Percentiles rank a stretch among this genome's conserved stretches.
Evolutionary conservation across 495 filamentous ascomycete species (phyloP).

Genomic region (Trichoderma reesei): DNA sequence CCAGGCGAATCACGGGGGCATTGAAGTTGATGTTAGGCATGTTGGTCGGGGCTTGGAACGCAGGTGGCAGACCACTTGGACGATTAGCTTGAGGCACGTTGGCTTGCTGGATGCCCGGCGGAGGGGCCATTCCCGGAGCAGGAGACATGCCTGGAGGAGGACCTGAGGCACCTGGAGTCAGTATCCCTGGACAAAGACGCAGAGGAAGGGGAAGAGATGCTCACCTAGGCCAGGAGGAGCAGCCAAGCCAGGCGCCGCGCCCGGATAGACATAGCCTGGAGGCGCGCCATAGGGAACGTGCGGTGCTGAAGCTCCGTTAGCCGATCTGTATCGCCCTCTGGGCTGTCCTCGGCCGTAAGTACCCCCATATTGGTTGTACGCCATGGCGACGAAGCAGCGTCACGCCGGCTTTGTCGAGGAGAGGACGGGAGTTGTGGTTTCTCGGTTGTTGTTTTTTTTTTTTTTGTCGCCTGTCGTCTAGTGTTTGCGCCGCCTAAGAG

Average conservation of each 20-base stretch:
- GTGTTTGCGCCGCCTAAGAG: neutral
- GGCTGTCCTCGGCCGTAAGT: neutral
- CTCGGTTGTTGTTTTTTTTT: neutral
- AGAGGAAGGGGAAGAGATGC: slow-evolving; percentile 18
- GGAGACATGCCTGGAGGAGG: slow-evolving; percentile 64
- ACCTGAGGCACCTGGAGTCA: slow-evolving; percentile 30
- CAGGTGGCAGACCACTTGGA: slow-evolving; percentile 62
- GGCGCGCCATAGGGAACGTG: slow-evolving; percentile 57
- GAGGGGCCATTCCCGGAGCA: slow-evolving; percentile 67
- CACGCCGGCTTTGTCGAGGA: neutral
- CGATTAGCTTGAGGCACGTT: slow-evolving; percentile 58
- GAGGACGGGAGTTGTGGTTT: neutral
- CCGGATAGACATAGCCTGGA: slow-evolving; percentile 68
- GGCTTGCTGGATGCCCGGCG: slow-evolving; percentile 70
- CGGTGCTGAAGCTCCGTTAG: slow-evolving; percentile 15
- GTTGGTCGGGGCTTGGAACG: slow-evolving; percentile 84
- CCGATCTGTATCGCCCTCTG: neutral
- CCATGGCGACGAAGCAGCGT: slow-evolving; percentile 26
- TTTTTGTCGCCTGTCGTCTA: neutral
- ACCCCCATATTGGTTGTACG: slow-evolving; percentile 80
- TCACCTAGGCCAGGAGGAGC: slow-evolving; percentile 83
- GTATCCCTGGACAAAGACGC: neutral
- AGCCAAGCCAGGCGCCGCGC: slow-evolving; percentile 54
- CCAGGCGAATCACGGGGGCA: slow-evolving; percentile 90
- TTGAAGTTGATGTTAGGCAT: slow-evolving; percentile 98